Conservation (phyloP, 2,329 filamentous ascomycete genomes). For the Rhynchosporium secalis region DNA sequence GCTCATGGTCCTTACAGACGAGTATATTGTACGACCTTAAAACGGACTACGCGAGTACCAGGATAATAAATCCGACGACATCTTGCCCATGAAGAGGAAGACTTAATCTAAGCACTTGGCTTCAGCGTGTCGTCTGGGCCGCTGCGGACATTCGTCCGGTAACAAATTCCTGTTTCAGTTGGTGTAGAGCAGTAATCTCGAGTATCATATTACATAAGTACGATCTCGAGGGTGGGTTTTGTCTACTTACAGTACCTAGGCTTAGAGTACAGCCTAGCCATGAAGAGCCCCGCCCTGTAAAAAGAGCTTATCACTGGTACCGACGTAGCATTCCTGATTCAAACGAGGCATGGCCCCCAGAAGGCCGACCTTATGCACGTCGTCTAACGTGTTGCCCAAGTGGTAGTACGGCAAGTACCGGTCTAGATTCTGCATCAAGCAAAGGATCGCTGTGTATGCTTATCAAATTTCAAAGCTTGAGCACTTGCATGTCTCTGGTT, state of each 20-base stretch:
- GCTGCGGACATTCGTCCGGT: slow-evolving; percentile 1
- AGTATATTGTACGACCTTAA: neutral
- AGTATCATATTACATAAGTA: neutral
- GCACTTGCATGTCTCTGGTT: neutral
- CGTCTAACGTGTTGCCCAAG: slow-evolving; percentile 12
- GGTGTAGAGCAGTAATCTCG: neutral
- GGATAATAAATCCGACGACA: neutral
- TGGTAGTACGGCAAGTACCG: slow-evolving; percentile 7
- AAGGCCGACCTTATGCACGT: slow-evolving; percentile 7
- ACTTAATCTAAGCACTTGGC: neutral
- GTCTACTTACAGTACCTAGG: neutral
- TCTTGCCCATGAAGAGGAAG: neutral
- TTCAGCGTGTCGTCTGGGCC: neutral
- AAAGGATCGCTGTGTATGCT: slow-evolving; percentile 5
- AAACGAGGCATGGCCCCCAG: neutral
- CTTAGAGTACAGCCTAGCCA: neutral
- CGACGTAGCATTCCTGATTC: neutral
- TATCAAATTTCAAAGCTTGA: slow-evolving; percentile 9
- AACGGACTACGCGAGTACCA: slow-evolving; percentile 4
- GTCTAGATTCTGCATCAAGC: slow-evolving; percentile 6
- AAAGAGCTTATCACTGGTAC: neutral
- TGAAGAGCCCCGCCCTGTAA: slow-evolving; percentile 2
- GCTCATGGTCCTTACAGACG: neutral
- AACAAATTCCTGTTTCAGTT: neutral
- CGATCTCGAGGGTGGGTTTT: neutral